phyloP scores from a whole-genome alignment of 371 early-diverging fungal species.

The Cokeromyces recurvatus region DNA sequence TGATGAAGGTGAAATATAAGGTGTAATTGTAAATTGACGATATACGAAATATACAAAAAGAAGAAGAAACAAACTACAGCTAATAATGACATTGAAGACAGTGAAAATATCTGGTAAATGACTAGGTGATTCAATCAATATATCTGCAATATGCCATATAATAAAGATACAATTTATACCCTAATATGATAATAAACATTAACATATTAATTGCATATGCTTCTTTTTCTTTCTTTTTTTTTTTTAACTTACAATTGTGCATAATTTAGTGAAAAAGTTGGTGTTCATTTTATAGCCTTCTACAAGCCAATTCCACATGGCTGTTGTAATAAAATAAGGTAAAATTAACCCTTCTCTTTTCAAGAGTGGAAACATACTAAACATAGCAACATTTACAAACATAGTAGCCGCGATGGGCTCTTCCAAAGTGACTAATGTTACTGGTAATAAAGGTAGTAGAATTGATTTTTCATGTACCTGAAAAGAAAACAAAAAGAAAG shows the following conservation, averaged over 20 bases:
- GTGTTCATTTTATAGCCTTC: conserved; percentile 18
- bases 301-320: conserved; percentile 71
- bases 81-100: conserved; percentile 71
- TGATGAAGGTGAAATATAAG: neutral
- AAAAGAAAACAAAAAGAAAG: conserved; percentile 93
- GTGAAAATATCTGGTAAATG: conserved; percentile 77
- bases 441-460: conserved; percentile 77
- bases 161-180: conserved; percentile 45
- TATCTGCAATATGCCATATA: conserved; percentile 58
- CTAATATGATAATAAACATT: conserved; percentile 17
- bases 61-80: conserved; percentile 59
- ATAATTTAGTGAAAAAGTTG: conserved; percentile 3
- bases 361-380: conserved; percentile 88
- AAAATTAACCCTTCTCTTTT: conserved; percentile 65
- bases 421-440: conserved; percentile 63
- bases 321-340: conserved; percentile 55
- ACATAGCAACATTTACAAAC: conserved; percentile 81
- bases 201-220: neutral
- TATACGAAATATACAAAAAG: conserved; percentile 64
- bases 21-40: conserved; percentile 40
- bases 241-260: conserved; percentile 5
- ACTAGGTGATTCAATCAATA: conserved; percentile 55
- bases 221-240: too few relatives aligned
- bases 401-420: conserved; percentile 54
- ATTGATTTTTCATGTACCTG: conserved; percentile 98